Evolutionary conservation across 108 stramenopile species (phyloP).

Genomic region (Cyclotella distinguenda): DNA sequence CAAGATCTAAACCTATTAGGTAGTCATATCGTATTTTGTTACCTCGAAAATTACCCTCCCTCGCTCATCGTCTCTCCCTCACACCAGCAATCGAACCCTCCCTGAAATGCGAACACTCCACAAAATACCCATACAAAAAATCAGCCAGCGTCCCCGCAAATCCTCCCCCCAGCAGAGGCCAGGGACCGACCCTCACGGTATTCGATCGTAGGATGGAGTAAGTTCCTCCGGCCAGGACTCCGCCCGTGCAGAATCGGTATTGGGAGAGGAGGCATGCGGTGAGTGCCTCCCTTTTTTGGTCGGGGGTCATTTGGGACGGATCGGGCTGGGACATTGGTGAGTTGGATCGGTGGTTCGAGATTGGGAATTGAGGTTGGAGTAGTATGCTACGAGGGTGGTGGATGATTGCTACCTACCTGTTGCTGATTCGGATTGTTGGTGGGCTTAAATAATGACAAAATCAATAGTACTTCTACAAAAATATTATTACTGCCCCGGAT

Average conservation of each 20-base stretch:
- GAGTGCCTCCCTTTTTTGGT: conserved; percentile 29
- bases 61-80: not conserved
- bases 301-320: conserved; percentile 1
- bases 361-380: too few relatives aligned
- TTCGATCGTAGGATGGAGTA: conserved; percentile 17
- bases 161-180: conserved; percentile 46
- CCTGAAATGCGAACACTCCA: conserved; percentile 40
- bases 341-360: too few relatives aligned
- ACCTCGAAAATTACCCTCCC: too few relatives aligned
- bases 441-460: too few relatives aligned
- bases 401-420: too few relatives aligned
- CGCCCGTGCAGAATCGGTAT: conserved; percentile 39
- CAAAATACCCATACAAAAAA: conserved; percentile 43
- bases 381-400: too few relatives aligned
- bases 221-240: conserved; percentile 30
- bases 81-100: conserved; percentile 8
- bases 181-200: conserved; percentile 18
- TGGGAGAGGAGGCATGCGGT: conserved; percentile 42
- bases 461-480: too few relatives aligned
- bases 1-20: too few relatives aligned
- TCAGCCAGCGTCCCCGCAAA: conserved; percentile 46
- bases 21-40: too few relatives aligned
- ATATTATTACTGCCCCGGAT: too few relatives aligned
- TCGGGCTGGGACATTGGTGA: not conserved
- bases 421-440: too few relatives aligned